phyloP scores from a whole-genome alignment of 1,139 yeast species.

The Arxiozyma telluris region DNA sequence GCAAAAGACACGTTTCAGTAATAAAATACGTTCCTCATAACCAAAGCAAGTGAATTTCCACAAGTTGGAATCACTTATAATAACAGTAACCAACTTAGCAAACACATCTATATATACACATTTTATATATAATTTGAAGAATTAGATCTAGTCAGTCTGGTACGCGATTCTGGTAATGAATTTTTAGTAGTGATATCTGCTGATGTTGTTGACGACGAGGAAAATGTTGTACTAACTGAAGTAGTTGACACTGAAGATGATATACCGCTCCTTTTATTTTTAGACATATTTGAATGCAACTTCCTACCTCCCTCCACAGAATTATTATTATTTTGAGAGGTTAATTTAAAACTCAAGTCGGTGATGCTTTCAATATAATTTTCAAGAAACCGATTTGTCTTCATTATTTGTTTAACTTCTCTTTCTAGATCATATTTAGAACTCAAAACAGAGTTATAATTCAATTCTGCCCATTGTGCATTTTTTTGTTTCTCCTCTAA shows the following conservation, averaged over 20 bases:
- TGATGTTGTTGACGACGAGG: neutral
- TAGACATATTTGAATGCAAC: neutral
- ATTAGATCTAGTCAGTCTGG: conserved; percentile 3
- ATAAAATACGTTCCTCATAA: neutral
- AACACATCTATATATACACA: neutral
- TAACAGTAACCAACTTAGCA: too few relatives aligned
- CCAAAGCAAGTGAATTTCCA: neutral
- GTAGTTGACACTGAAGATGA: neutral
- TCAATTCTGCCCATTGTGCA: conserved; percentile 11
- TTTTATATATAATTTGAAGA: conserved; percentile 4
- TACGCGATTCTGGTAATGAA: neutral
- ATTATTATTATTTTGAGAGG: neutral
- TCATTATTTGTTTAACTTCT: conserved; percentile 11
- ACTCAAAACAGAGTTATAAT: conserved; percentile 3
- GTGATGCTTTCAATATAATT: conserved; percentile 18
- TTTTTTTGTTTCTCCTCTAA: conserved; percentile 8
- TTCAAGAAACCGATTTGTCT: conserved; percentile 16
- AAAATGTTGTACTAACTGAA: neutral
- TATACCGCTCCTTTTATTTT: neutral
- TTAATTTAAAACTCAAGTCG: neutral
- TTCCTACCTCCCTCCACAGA: neutral
- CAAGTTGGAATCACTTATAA: neutral
- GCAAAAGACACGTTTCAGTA: neutral
- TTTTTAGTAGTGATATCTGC: neutral
- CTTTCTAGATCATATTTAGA: conserved; percentile 5